Evolutionary conservation across 148 eudicot genomes (phyloP), one percentile per base, ranked within the genome.

Genomic region (Rhododendron henanense): DNA sequence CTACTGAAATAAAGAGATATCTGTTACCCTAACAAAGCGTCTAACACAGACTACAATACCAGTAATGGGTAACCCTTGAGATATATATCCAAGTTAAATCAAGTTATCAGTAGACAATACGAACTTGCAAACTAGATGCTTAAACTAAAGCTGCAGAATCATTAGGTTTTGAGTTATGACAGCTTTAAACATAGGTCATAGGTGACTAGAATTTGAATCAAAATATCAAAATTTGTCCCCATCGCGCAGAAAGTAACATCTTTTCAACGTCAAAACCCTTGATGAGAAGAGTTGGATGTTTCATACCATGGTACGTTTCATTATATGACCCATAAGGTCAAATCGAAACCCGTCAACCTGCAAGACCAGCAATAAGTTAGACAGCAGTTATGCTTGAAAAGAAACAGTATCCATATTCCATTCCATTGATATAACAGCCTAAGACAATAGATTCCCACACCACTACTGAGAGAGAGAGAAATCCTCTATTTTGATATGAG

Each of bases 281-380:
- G 50, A 75, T 51, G 53, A 74, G 33, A 50, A 78, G 74, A 76
- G 41, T 78, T 14, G 35, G 50, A 67, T 55, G 37, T 73, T 25
- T n/a, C 93, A 78, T 97, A 97, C 99, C 98, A 97, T 93, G 39
- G 98, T 95, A 85, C 85, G 92, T 87, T 94, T 97, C 99, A 97
- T 95, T 79, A 97, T 90, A 87, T 97, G 99, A 61, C 99, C 99
- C 98, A 95, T 95, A 55, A 97, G 98, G 89, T 97, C 99, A 93
- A 97, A 97, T 81, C 99, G 96, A 85, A 95, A 97, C 79, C 99
- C 99, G 92, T 97, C 99, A 94, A 94, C 94, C 99, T 97, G 95
- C 84, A 91, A 89, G 61, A 83, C 55, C 87, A 47, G 53, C 61
- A 81, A 69, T 6, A 39, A 74, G 57, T 73, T 57, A 85, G 77